These are phyloP conservation scores for Candida maesae DNA, from an alignment of 805 yeast genomes.

Conservation along the genomic window DNA sequence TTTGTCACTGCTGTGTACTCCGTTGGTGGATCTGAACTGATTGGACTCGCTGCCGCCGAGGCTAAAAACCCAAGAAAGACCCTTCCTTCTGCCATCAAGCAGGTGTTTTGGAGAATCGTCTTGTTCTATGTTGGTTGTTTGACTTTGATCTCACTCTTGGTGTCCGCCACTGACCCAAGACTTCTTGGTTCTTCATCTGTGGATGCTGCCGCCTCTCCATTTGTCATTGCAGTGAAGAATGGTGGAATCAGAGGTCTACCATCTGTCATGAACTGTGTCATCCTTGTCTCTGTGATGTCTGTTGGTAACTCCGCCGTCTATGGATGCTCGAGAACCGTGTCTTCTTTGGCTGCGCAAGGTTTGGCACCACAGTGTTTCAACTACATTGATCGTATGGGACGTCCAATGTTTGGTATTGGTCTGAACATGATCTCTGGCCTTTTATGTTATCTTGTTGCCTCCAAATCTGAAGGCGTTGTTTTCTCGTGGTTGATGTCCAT, in stretches of 20 bases:
- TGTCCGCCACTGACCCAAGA: conserved; percentile 39
- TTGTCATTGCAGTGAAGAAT: conserved; percentile 42
- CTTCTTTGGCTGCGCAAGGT: conserved; percentile 42
- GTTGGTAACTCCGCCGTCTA: conserved; percentile 55
- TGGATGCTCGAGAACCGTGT: conserved; percentile 51
- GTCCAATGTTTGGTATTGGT: conserved; percentile 44
- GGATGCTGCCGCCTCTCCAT: conserved; percentile 41
- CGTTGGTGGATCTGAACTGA: conserved; percentile 50
- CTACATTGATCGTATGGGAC: conserved; percentile 46
- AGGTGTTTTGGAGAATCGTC: conserved; percentile 52
- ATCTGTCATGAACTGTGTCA: conserved; percentile 38
- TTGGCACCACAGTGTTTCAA: conserved; percentile 40
- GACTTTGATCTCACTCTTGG: conserved; percentile 43
- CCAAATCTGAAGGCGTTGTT: conserved; percentile 35
- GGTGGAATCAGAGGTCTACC: conserved; percentile 36
- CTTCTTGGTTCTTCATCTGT: conserved; percentile 29
- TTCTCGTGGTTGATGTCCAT: conserved; percentile 48
- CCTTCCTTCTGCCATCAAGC: conserved; percentile 50
- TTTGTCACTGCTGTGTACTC: conserved; percentile 55
- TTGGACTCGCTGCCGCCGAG: conserved; percentile 50
- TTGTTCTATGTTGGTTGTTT: conserved; percentile 45
- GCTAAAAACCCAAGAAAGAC: conserved; percentile 43
- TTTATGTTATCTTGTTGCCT: conserved; percentile 43
- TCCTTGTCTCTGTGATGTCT: conserved; percentile 37
- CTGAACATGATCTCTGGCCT: conserved; percentile 39